phyloP scores from a whole-genome alignment of 805 yeast genomes.

The Clavispora vitiphila region DNA sequence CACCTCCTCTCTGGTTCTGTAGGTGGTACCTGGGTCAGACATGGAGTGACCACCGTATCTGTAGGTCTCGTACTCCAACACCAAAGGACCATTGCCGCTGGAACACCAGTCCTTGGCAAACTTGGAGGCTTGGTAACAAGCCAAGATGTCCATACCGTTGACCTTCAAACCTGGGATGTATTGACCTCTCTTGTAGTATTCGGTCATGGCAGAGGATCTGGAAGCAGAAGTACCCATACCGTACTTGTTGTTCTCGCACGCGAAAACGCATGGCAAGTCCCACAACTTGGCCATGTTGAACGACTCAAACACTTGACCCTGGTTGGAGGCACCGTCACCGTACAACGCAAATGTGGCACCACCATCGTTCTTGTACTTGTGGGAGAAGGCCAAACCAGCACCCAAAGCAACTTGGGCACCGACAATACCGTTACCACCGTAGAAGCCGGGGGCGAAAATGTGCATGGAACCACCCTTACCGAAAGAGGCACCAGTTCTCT shows the following conservation, averaged over 20 bases:
- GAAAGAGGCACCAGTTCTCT: conserved; percentile 87
- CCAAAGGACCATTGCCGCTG: conserved; percentile 92
- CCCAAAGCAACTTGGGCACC: conserved; percentile 99
- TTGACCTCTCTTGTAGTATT: conserved; percentile 98
- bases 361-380: conserved; percentile 78
- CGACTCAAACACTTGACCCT: conserved; percentile 97
- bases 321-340: conserved; percentile 99
- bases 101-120: conserved; percentile 96
- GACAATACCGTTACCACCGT: conserved; percentile 99
- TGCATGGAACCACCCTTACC: conserved; percentile 99
- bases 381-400: conserved; percentile 97
- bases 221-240: conserved; percentile 99
- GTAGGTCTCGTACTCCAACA: conserved; percentile 95
- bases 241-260: conserved; percentile 98
- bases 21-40: conserved; percentile 99
- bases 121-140: conserved; percentile 92
- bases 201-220: conserved; percentile 94
- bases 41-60: conserved; percentile 99
- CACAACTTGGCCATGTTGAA: conserved; percentile 99
- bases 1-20: conserved; percentile 99
- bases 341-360: conserved; percentile 83
- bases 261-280: conserved; percentile 91
- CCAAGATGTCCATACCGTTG: conserved; percentile 97
- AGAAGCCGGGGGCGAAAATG: conserved; percentile 92
- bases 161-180: conserved; percentile 98